These are phyloP conservation scores for Ceratobasidium sp. DNA, from an alignment of 1,284 basidiomycete species.

Conservation along the genomic window DNA sequence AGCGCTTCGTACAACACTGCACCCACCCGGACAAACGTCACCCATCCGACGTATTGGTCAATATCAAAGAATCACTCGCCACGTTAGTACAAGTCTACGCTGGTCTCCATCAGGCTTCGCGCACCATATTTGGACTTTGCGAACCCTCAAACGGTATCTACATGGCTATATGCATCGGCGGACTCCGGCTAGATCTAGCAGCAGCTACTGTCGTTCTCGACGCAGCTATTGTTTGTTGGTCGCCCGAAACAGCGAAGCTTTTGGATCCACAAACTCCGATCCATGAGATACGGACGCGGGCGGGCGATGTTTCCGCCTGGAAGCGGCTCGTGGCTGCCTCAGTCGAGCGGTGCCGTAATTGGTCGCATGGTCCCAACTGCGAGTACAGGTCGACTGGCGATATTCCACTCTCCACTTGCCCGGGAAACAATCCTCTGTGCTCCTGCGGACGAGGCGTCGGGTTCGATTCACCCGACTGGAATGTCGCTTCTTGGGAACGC, in stretches of 20 bases:
- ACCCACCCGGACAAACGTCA: slow-evolving; percentile 8
- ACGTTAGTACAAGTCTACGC: slow-evolving; percentile 17
- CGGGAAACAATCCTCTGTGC: background rate
- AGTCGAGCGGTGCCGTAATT: slow-evolving; percentile 20
- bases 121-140: background rate
- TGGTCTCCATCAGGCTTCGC: background rate
- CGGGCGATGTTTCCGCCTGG: slow-evolving; percentile 2
- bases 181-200: slow-evolving; percentile 26
- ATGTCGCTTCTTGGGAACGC: background rate
- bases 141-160: slow-evolving; percentile 2
- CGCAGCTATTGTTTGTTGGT: slow-evolving; percentile 3
- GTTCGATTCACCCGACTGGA: slow-evolving; percentile 14
- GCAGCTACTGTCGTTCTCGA: slow-evolving; percentile 22
- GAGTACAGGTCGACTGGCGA: background rate
- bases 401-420: background rate
- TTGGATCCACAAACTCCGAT: background rate
- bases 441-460: slow-evolving; percentile 20
- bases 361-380: slow-evolving; percentile 25
- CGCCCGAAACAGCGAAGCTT: background rate
- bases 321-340: background rate
- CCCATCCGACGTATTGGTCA: slow-evolving; percentile 19
- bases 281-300: background rate
- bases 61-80: slow-evolving; percentile 20
- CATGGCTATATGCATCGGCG: background rate
- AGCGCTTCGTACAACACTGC: slow-evolving; percentile 8